Percentiles rank a stretch among this genome's conserved stretches.
Conservation (phyloP, 768 basidiomycete genomes). For the Krasilnikovozyma curviuscula region DNA sequence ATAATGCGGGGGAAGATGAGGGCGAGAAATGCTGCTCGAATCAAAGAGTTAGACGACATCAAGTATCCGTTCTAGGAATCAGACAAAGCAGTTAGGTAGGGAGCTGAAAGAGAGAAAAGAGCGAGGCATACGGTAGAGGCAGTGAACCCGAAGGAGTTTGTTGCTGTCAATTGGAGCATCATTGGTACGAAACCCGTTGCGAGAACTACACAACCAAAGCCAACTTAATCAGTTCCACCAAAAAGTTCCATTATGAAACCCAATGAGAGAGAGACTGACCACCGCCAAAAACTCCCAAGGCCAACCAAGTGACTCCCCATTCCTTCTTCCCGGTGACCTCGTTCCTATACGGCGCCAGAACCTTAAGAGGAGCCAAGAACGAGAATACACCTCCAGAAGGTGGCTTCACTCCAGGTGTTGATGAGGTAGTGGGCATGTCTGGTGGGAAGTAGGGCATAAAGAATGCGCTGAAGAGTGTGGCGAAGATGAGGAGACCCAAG, state of each 20-base stretch:
- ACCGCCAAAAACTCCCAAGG: conserved; percentile 20
- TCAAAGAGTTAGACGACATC: conserved; percentile 17
- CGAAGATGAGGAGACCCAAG: conserved; percentile 18
- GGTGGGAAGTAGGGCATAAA: conserved; percentile 25
- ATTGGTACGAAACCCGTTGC: conserved; percentile 11
- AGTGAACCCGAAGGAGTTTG: conserved; percentile 21
- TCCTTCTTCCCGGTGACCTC: neutral
- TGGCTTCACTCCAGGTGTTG: no score
- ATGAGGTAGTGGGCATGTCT: no score
- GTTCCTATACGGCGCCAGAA: conserved; percentile 16
- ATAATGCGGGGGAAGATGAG: conserved; percentile 18
- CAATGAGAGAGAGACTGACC: no score
- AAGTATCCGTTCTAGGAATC: no score
- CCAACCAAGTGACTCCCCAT: conserved; percentile 17
- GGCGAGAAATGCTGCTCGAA: conserved; percentile 21
- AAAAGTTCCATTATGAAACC: no score
- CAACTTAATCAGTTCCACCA: no score
- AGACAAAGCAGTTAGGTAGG: neutral
- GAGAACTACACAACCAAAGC: no score
- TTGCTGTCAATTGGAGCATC: conserved; percentile 21
- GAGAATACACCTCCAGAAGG: neutral
- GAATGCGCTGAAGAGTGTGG: conserved; percentile 17
- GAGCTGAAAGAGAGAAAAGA: neutral
- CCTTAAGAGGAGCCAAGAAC: conserved; percentile 18
- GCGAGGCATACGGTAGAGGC: conserved; percentile 13